These are phyloP conservation scores for Didymosphaeria variabile DNA, from an alignment of 2,329 filamentous ascomycete species.

Conservation along the genomic window DNA sequence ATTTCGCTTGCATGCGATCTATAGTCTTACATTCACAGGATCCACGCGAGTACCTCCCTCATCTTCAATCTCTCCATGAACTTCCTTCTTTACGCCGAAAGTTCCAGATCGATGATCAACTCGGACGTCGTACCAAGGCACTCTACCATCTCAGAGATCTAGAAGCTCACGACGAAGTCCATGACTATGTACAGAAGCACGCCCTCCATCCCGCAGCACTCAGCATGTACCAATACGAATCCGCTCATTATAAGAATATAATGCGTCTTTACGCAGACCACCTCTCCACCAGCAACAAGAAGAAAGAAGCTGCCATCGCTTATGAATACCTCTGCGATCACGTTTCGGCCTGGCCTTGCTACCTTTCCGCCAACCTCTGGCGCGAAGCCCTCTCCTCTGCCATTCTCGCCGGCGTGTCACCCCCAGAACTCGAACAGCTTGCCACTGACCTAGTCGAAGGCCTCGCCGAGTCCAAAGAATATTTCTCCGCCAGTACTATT, in stretches of 20 bases:
- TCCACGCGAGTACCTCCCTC: conserved; percentile 92
- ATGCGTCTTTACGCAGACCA: conserved; percentile 82
- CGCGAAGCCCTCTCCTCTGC: conserved; percentile 87
- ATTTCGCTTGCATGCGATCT: neutral
- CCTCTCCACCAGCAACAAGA: conserved; percentile 77
- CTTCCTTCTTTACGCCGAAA: conserved; percentile 74
- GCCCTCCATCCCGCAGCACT: conserved; percentile 80
- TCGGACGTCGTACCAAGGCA: conserved; percentile 79
- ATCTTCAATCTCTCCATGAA: conserved; percentile 85
- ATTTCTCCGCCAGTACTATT: conserved; percentile 79
- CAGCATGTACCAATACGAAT: conserved; percentile 83
- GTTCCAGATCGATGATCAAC: conserved; percentile 89
- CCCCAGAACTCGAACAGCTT: conserved; percentile 70
- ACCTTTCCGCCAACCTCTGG: conserved; percentile 87
- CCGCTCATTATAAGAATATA: conserved; percentile 70
- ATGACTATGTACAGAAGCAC: conserved; percentile 80
- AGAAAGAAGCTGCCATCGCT: conserved; percentile 86
- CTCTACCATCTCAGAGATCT: conserved; percentile 78
- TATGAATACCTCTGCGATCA: conserved; percentile 87
- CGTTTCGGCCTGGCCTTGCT: conserved; percentile 78
- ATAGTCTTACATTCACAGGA: conserved; percentile 60
- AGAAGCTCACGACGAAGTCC: conserved; percentile 78
- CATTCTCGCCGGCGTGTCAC: conserved; percentile 67
- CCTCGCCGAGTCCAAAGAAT: conserved; percentile 85
- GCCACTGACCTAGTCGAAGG: conserved; percentile 80